A percentile compares a stretch with the other conserved stretches of the same genome.
Evolutionary conservation across 2,329 filamentous ascomycete species (phyloP).

Genomic region (Alternaria sp.): DNA sequence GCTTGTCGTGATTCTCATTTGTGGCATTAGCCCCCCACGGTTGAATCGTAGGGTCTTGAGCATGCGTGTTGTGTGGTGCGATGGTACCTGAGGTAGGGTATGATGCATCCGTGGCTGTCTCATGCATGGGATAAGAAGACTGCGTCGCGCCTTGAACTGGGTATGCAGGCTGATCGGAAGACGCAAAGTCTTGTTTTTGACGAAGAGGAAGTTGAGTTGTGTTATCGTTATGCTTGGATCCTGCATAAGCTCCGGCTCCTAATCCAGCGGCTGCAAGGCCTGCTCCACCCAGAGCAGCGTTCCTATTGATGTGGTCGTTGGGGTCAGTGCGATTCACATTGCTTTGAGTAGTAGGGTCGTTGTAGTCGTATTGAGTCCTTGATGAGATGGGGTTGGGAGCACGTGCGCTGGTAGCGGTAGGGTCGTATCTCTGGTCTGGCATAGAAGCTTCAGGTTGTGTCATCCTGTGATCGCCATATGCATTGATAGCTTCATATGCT

Average conservation of each 20-base stretch:
- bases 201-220: slow-evolving; percentile 19
- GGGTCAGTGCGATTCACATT: slow-evolving; percentile 28
- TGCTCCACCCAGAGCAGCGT: slow-evolving; percentile 35
- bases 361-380: slow-evolving; percentile 29
- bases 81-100: slow-evolving; percentile 19
- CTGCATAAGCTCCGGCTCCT: slow-evolving; percentile 24
- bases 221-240: slow-evolving; percentile 19
- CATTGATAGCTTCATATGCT: slow-evolving; percentile 44
- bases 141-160: slow-evolving; percentile 6
- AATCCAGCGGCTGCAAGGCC: slow-evolving; percentile 27
- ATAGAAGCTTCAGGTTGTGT: slow-evolving; percentile 44
- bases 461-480: slow-evolving; percentile 41
- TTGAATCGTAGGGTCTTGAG: slow-evolving; percentile 31
- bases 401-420: slow-evolving; percentile 32
- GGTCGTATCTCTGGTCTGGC: slow-evolving; percentile 45
- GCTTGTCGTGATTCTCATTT: slow-evolving; percentile 35
- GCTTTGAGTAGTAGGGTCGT: slow-evolving; percentile 16
- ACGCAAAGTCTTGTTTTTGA: slow-evolving; percentile 16
- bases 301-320: slow-evolving; percentile 26
- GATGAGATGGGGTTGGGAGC: slow-evolving; percentile 30
- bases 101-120: slow-evolving; percentile 10
- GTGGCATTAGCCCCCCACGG: slow-evolving; percentile 31
- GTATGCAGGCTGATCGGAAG: slow-evolving; percentile 14
- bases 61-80: slow-evolving; percentile 27
- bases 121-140: slow-evolving; percentile 15